phyloP scores from a whole-genome alignment of 192 early-diverging fungal genomes.

The Linnemannia hyalina region DNA sequence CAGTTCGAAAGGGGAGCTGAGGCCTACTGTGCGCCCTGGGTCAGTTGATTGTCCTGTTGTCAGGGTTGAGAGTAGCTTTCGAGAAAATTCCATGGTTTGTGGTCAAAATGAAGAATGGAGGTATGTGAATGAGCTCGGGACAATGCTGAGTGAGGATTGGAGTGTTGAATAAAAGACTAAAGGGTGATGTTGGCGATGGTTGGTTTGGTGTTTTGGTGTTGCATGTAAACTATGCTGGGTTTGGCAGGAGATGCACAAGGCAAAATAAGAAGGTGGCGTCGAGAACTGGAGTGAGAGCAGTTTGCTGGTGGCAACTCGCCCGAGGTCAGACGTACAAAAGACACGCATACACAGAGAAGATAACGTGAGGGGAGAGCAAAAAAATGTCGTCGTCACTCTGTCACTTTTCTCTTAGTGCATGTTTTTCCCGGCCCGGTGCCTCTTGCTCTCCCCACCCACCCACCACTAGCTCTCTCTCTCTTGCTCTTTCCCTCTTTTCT shows the following conservation, averaged over 20 bases:
- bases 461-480: background rate
- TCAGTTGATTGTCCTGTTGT: conserved; percentile 20
- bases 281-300: too few species aligned
- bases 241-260: too few species aligned
- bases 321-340: too few species aligned
- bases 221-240: too few species aligned
- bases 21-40: conserved; percentile 18
- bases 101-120: background rate
- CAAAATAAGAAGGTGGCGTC: too few species aligned
- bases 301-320: too few species aligned
- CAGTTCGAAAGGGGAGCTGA: background rate
- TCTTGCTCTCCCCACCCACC: background rate
- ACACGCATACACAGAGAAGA: background rate
- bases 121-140: background rate
- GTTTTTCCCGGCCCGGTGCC: background rate
- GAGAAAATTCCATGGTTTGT: conserved; percentile 35
- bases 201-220: too few species aligned
- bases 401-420: conserved; percentile 11
- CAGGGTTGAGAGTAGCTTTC: conserved; percentile 36
- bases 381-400: too few species aligned
- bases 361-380: background rate
- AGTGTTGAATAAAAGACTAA: background rate
- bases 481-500: background rate
- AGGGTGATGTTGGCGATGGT: too few species aligned
- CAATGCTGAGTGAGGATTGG: background rate